Conservation (phyloP, 2,329 filamentous ascomycete species). For the Cladosporium colombiae region DNA sequence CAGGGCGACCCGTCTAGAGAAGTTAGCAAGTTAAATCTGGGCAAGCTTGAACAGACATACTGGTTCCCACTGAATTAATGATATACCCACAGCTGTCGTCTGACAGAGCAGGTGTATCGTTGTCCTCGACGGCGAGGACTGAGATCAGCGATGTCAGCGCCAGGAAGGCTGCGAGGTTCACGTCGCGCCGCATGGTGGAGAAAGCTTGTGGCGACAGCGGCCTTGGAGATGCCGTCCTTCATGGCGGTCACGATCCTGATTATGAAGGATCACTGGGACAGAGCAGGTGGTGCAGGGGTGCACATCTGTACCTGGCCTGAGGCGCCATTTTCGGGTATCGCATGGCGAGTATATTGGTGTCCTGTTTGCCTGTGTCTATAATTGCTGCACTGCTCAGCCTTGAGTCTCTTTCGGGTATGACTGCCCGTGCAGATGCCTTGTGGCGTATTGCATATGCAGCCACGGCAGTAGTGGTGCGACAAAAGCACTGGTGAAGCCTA, state of each 20-base stretch:
- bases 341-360: not conserved
- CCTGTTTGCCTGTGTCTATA: not conserved
- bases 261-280: not conserved
- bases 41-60: not conserved
- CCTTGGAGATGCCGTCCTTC: not conserved
- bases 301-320: not conserved
- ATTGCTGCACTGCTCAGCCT: not conserved
- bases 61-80: not conserved
- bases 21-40: not conserved
- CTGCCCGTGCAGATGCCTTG: not conserved
- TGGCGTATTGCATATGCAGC: conserved; percentile 7
- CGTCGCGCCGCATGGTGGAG: not conserved
- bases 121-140: not conserved
- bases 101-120: not conserved
- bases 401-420: not conserved
- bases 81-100: not conserved
- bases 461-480: conserved; percentile 3
- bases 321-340: not conserved
- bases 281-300: not conserved
- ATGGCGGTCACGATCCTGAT: not conserved
- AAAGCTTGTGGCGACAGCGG: not conserved
- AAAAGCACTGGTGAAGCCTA: not conserved
- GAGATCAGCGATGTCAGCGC: not conserved
- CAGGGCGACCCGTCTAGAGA: not conserved
- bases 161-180: not conserved